Evolutionary conservation across 75 land plant species (phyloP), one percentile per base, ranked within the genome.

Genomic region (Sequoia sempervirens): DNA sequence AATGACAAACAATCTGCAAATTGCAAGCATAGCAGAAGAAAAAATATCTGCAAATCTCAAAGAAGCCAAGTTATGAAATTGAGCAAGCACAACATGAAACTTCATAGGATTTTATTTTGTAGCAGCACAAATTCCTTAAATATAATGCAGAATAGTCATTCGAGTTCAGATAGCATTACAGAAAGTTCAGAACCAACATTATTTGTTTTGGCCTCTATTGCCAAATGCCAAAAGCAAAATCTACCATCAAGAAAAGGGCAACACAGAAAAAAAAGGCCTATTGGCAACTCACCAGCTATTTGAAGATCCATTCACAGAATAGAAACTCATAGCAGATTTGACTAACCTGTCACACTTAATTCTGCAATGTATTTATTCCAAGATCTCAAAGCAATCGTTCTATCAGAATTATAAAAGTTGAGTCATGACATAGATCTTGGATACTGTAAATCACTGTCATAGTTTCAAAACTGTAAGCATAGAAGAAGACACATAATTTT

Each of bases 331-430:
- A 23, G n/a, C 61, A 18, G 20, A 56, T 56, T 18, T 12, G 18
- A 4, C 61, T 56, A 54, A 54, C 20, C 20, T 17, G 23, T 56
- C 61, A 56, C 61, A 4, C 23, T 23, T 23, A 7, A 61, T 5
- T 61, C n/a, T 61, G 7, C 66, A 23, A 1, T 5, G 87, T 70
- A 70, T 93, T 93, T 76, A 93, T 91, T 0, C 89, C 93, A 11
- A 93, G 88, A 20, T 61, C 66, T 23, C 8, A 5, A 58, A 58
- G 5, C n/a, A 58, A 20, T 20, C 5, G n/a, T 58, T 20, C 23
- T 18, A 58, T 58, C 64, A 58, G 52, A 47, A 47, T 47, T 47
- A 58, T 58, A 23, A 20, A 61, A 61, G 23, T 2, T 1, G 20
- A 58, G 66, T 61, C 5, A 61, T 23, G 66, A 5, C 9, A 6